Evolutionary conservation across 2,329 filamentous ascomycete species (phyloP), one percentile per base, ranked within the genome.

Genomic region (Aspergillus piperis): DNA sequence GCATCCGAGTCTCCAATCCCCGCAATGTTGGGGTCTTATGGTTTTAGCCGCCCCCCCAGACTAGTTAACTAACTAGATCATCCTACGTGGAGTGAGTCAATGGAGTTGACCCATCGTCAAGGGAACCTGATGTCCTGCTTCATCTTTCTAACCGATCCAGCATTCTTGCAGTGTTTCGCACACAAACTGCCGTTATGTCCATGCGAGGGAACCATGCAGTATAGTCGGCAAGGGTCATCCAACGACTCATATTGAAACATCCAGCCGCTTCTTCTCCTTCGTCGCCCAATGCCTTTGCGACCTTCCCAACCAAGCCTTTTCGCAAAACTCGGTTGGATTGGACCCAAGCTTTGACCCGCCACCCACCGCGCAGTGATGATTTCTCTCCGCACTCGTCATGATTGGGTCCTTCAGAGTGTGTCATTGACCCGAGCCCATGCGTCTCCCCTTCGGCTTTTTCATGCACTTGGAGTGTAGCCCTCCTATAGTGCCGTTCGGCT

Each of bases 301-400:
- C 41, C 10, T 55, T 30, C 42, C 32, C 11, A n/a, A 47, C 23
- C 30, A 55, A 55, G 57, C 57, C 57, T 59, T 59, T 17, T 42
- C 38, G 53, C 53, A 25, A 36, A 30, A n/a, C 53, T 54, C 23
- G 23, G 44, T 25, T 60, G 58, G 52, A 27, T 38, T 51, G 25
- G 32, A 13, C n/a, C 30, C 36, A 60, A 60, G 58, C 58, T 60
- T 56, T 50, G 52, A 50, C 58, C 58, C 52, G 58, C 58, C 58
- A 60, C 49, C 53, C 25, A 56, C 30, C 36, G 23, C 17, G n/a
- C 41, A 41, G 36, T 23, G 13, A 6, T 50, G 52, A 11, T 44
- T 54, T 47, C 27, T 55, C 52, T 59, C 52, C 52, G 52, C 52
- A 27, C 30, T 13, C 21, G 25, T 36, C 47, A 36, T 60, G 47